These are phyloP conservation scores for Phoenix dactylifera DNA, from an alignment of 176 grass and related monocot genomes.

Conservation along the genomic window DNA sequence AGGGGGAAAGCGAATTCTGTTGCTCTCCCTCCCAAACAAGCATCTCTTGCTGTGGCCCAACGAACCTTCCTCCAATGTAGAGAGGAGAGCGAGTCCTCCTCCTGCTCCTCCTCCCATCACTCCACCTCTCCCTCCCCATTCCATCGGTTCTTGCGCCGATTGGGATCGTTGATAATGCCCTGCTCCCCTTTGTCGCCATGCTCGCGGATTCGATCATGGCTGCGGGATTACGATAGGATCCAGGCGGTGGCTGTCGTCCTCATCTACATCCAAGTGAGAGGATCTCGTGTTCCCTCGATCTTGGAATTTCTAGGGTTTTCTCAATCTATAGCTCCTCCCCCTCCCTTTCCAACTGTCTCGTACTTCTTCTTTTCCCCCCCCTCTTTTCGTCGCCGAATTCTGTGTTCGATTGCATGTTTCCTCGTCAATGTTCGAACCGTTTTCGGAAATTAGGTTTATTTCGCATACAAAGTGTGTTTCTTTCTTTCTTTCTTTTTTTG, in stretches of 20 bases:
- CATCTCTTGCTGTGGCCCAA: too few species aligned
- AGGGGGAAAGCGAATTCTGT: too few species aligned
- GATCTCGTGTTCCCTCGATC: too few species aligned
- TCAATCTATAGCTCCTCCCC: neutral
- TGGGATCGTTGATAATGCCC: constrained; percentile 4
- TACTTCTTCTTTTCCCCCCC: neutral
- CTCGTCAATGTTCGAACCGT: too few species aligned
- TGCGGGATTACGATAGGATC: constrained; percentile 16
- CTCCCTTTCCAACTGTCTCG: neutral
- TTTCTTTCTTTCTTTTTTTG: too few species aligned
- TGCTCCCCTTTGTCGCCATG: neutral
- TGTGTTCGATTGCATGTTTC: too few species aligned
- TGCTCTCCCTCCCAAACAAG: too few species aligned
- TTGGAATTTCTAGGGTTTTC: too few species aligned
- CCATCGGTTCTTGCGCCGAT: neutral
- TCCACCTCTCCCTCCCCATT: neutral
- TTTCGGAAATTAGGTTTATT: too few species aligned
- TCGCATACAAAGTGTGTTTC: too few species aligned
- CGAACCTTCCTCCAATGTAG: too few species aligned
- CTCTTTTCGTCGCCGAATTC: neutral
- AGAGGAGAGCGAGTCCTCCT: neutral
- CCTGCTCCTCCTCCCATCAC: neutral
- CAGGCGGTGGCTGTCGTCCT: constrained; percentile 10
- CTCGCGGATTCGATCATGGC: constrained; percentile 7
- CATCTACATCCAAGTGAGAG: constrained; percentile 21